Evolutionary conservation across 306 rosid species (phyloP), one percentile per base, ranked within the genome.

Genomic region (Crataegus laevigata): DNA sequence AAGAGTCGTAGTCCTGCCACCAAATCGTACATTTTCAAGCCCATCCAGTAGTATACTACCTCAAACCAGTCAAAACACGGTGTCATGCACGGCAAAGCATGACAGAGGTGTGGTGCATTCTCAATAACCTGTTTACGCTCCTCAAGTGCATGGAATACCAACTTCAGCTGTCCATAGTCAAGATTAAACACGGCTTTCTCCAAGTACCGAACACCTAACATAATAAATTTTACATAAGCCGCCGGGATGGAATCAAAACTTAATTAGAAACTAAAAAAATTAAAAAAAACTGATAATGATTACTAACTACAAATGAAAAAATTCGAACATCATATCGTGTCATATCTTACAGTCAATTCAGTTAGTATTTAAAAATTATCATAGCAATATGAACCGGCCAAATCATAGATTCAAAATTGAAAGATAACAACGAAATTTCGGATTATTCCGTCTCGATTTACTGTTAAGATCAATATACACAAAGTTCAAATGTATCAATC

Each of bases 21-120:
- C 87, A 96, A 78, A 91, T 96, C 99, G 15, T 96, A 92, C 91
- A 92, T 77, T 86, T 96, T 96, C 96, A 96, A 86, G 79, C 99
- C 99, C 66, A 45, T 52, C 99, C 99, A 96, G 81, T 68, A 96
- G 88, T 96, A 96, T 30, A 96, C 87, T 26, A 83, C 92, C 78
- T 96, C 99, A 79, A 96, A 92, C 98, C 97, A 96, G 80, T 83
- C 85, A 83, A 89, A 90, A 84, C 99, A 96, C 7, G 99, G 99
- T 11, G 98, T 96, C 99, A 96, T 96, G 81, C 99, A 96, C 21
- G 99, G 98, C 84, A 96, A 84, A 79, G 98, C 91, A 79, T 96
- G 92, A 79, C 99, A 96, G 74, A 96, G 90, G 86, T 96, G 99
- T 32, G 98, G 99, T 69, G 98, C 99, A 84, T 96, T 92, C 22